Conservation (phyloP, 148 eudicot genomes). For the Rhododendron williamsianum region DNA sequence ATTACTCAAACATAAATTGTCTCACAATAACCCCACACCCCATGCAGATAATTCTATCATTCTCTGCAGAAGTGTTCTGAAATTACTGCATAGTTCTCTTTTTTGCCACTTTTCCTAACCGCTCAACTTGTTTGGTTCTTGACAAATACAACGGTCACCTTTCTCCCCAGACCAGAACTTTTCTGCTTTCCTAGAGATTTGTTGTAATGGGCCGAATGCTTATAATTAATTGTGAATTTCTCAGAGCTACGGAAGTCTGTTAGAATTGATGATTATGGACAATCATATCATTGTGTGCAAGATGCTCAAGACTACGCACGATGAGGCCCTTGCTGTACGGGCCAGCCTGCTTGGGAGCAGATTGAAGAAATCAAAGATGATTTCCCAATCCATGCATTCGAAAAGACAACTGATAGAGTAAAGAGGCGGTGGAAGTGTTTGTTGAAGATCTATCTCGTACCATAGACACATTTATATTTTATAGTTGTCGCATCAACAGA, state of each 20-base stretch:
- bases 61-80: not conserved
- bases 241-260: slow-evolving; percentile 73
- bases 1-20: no score
- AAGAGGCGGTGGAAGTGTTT: not conserved
- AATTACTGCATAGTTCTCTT: not conserved
- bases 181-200: not conserved
- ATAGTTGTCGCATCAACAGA: no score
- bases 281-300: slow-evolving; percentile 60
- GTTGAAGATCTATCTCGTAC: not conserved
- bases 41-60: not conserved
- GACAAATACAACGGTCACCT: not conserved
- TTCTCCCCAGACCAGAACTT: not conserved
- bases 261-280: slow-evolving; percentile 68
- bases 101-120: not conserved
- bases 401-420: not conserved
- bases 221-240: not conserved
- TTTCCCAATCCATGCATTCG: slow-evolving; percentile 23
- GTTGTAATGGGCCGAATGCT: not conserved
- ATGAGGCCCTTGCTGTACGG: slow-evolving; percentile 54
- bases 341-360: slow-evolving; percentile 36
- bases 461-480: no score
- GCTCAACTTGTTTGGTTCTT: not conserved
- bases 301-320: slow-evolving; percentile 49
- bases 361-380: slow-evolving; percentile 34
- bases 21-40: no score